Evolutionary conservation across 106 monocot species (phyloP), one percentile per base, ranked within the genome.

Genomic region (Dioscorea alata): DNA sequence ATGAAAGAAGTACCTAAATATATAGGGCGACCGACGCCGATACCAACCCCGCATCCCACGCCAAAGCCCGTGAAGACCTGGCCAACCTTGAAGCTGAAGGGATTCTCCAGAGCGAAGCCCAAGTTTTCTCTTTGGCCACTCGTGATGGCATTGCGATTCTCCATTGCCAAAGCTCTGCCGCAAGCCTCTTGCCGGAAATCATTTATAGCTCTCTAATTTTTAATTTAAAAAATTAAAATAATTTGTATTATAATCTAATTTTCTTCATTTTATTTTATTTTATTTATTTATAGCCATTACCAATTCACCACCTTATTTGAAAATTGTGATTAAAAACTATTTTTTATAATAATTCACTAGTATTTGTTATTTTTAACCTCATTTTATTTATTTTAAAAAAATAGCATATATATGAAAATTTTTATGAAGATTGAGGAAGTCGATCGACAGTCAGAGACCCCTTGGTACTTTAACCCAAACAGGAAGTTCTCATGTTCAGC

Each of bases 11-110:
- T 77, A 84, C 95, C 95, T 22, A 86, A 66, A 65, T 91, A 80
- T 33, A 96, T 82, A 60, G 95, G 95, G 2, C 73, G 75, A 0
- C 95, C 95, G 49, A 89, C 73, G 62, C 95, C 95, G 68, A 96
- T 76, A 32, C 95, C 95, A 64, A 96, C 68, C 60, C 95, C 95
- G 50, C 95, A 95, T 42, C 91, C 91, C 61, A 95, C 78, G 63
- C 88, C 93, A 24, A 89, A 64, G 33, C 93, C 93, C 25, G 91
- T 91, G 66, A 96, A 96, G 50, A 96, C 84, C 73, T 91, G 88
- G 13, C 74, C 82, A 33, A 91, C 71, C 83, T 86, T 91, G 51
- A 91, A 62, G 74, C 77, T 86, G 78, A 91, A 96, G 69, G 95
- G 95, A 64, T 91, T 96, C 84, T 88, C 88, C 75, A 84, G 50